phyloP scores from a whole-genome alignment of 345 rosid genomes.

The Sisymbrium altissimum region DNA sequence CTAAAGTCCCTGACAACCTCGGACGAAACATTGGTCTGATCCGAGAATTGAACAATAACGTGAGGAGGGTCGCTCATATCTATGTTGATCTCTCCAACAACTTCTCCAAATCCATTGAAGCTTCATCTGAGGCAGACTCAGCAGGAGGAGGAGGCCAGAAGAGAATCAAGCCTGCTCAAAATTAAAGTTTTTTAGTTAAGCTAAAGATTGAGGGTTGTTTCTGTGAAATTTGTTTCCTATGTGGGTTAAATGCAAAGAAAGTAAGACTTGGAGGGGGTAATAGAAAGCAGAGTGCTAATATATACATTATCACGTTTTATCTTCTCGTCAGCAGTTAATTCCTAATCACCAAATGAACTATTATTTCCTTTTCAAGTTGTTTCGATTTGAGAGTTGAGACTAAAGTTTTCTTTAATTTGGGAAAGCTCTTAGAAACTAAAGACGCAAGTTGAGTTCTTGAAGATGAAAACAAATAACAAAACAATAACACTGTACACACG shows the following conservation, averaged over 20 bases:
- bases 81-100: conserved; percentile 66
- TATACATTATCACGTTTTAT: not conserved
- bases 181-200: not conserved
- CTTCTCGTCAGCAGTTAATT: not conserved
- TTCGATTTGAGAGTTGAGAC: too few relatives aligned
- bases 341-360: too few relatives aligned
- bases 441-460: too few relatives aligned
- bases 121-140: conserved; percentile 66
- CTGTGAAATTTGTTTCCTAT: not conserved
- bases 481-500: too few relatives aligned
- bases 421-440: too few relatives aligned
- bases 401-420: too few relatives aligned
- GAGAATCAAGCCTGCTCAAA: conserved; percentile 51
- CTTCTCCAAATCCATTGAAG: conserved; percentile 58
- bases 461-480: too few relatives aligned
- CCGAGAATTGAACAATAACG: conserved; percentile 77
- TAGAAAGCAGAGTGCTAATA: not conserved
- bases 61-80: conserved; percentile 67
- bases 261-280: not conserved
- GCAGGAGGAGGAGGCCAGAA: conserved; percentile 44
- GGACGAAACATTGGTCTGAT: conserved; percentile 69
- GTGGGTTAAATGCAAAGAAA: not conserved
- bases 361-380: too few relatives aligned
- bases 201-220: not conserved
- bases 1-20: conserved; percentile 65